phyloP scores from a whole-genome alignment of 2,329 filamentous ascomycete genomes.

The Aspergillus transmontanensis region DNA sequence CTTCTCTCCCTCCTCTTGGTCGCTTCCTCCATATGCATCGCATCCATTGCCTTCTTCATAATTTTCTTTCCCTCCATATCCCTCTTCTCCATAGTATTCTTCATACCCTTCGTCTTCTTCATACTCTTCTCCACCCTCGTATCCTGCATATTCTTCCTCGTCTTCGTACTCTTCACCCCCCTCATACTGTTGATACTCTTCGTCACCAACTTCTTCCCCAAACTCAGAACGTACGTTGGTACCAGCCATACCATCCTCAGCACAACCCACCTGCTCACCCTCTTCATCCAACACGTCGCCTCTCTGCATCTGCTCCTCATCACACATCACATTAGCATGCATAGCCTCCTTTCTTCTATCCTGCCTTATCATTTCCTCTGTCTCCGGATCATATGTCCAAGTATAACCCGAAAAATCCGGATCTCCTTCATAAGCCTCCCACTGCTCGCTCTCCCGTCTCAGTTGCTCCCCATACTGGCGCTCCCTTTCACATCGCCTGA shows the following conservation, averaged over 20 bases:
- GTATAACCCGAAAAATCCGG: background rate
- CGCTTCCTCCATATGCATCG: background rate
- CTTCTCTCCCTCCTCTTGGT: background rate
- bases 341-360: conserved; percentile 5
- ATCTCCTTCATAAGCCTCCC: conserved; percentile 7
- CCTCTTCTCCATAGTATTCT: conserved; percentile 1
- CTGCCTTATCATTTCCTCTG: conserved; percentile 2
- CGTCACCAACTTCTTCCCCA: background rate
- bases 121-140: background rate
- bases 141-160: background rate
- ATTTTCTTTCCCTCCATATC: background rate
- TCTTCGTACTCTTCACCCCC: background rate
- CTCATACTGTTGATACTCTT: background rate
- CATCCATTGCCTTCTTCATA: background rate
- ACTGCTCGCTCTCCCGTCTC: conserved; percentile 11
- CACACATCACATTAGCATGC: conserved; percentile 4
- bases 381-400: background rate
- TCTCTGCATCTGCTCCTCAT: conserved; percentile 2
- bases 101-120: background rate
- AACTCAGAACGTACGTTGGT: background rate
- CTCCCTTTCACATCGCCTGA: conserved; percentile 15
- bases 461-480: conserved; percentile 4
- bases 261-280: conserved; percentile 3
- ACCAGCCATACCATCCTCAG: background rate
- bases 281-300: background rate